Conservation (phyloP, 2,329 filamentous ascomycete genomes). For the Colletotrichum sp. region DNA sequence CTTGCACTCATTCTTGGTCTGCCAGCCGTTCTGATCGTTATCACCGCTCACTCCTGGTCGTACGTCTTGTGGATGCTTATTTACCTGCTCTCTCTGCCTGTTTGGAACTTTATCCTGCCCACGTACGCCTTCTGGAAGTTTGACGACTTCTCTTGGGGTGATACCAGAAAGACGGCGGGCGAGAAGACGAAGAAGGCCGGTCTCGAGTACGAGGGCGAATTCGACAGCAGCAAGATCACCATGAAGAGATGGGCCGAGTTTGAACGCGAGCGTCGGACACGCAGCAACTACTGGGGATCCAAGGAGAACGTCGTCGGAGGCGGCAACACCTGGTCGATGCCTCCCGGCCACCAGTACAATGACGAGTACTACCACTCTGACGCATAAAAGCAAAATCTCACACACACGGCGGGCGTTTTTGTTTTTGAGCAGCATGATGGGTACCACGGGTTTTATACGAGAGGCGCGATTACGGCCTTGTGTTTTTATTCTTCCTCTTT, state of each 20-base stretch:
- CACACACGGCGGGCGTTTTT: constrained; percentile 11
- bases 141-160: constrained; percentile 99
- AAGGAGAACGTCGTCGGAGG: constrained; percentile 55
- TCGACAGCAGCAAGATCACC: constrained; percentile 97
- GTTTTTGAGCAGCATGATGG: constrained; percentile 12
- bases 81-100: constrained; percentile 88
- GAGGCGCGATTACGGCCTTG: constrained; percentile 9
- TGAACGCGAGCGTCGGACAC: constrained; percentile 68
- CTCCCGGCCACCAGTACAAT: constrained; percentile 50
- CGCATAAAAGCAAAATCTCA: constrained; percentile 36
- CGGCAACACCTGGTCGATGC: constrained; percentile 46
- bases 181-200: constrained; percentile 88
- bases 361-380: constrained; percentile 61
- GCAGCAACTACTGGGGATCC: constrained; percentile 56
- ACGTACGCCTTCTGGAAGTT: constrained; percentile 99
- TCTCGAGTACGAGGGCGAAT: constrained; percentile 90
- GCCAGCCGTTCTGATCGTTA: constrained; percentile 86
- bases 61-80: constrained; percentile 98
- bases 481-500: not conserved
- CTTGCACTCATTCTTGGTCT: constrained; percentile 91
- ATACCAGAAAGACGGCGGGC: constrained; percentile 92
- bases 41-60: constrained; percentile 90
- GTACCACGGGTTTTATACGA: constrained; percentile 13
- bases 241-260: constrained; percentile 99
- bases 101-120: constrained; percentile 98